phyloP scores from a whole-genome alignment of 768 basidiomycete genomes.

The Dioszegia hungarica region DNA sequence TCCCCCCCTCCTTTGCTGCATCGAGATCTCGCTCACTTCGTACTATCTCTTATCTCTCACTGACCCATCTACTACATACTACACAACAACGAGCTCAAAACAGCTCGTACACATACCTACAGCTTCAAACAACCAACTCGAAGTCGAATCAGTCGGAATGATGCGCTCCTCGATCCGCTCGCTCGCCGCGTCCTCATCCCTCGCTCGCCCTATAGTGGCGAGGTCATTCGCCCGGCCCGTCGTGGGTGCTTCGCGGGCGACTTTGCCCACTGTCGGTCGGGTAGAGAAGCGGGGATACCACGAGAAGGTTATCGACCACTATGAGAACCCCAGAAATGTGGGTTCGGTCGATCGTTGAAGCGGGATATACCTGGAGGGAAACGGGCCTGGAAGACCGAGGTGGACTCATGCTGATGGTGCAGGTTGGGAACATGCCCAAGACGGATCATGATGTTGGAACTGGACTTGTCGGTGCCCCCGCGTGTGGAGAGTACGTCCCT shows the following conservation, averaged over 20 bases:
- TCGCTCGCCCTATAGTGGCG: constrained; percentile 20
- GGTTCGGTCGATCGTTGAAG: constrained; percentile 43
- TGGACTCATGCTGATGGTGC: constrained; percentile 52
- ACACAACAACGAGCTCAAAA: no score
- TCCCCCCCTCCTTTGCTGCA: no score
- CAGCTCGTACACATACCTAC: no score
- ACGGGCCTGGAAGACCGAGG: no score
- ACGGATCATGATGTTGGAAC: constrained; percentile 87
- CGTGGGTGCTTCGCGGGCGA: neutral
- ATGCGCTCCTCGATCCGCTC: constrained; percentile 26
- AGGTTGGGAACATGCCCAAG: constrained; percentile 97
- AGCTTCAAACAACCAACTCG: neutral
- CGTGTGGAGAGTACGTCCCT: constrained; percentile 67
- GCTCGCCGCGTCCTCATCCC: constrained; percentile 24
- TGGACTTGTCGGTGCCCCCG: constrained; percentile 95
- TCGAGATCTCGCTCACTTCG: no score
- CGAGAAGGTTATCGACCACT: constrained; percentile 83
- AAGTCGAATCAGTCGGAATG: constrained; percentile 13
- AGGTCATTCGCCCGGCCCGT: constrained; percentile 7
- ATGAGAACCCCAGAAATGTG: constrained; percentile 95
- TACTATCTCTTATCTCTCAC: no score
- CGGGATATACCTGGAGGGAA: neutral
- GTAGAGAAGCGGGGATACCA: constrained; percentile 67
- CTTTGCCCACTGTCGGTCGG: neutral
- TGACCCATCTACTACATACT: no score